Base-by-base conservation (phyloP, 2,329 filamentous ascomycete genomes). In the Fusarium pseudoanthophilum region DNA sequence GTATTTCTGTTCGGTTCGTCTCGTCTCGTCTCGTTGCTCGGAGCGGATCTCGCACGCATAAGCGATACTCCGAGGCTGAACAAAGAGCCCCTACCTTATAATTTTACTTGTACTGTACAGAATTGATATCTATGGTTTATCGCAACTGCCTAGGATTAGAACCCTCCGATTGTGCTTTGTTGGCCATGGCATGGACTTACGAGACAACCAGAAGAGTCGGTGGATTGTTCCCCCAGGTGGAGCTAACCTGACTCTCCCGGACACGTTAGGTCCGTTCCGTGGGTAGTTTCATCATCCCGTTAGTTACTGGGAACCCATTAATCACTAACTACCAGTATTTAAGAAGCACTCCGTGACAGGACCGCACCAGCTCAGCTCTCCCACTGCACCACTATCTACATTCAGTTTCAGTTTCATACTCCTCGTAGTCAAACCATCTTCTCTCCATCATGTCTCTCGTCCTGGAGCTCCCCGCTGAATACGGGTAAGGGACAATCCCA, bases 401-500 rank as follows among this genome's bases (percentile, higher is more conserved):
- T 16, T 57, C 39, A 39, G 32, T 26, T 16, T 57, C 39, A 39
- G 32, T 26, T 26, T 56, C 46, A n/a, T 51, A 34, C 15, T 40
- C 16, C 28, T 48, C 34, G 11, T 34, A 56, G 16, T 18, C 48
- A 58, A 64, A 56, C 36, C 45, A 63, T 26, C 62, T 34, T 34
- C 32, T 24, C 62, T 34, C 34, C 75, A 85, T 72, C 48, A 87
- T 87, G 86, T 75, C 84, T 76, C 74, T 84, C 61, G 74, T 80
- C 46, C 76, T 88, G 37, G 79, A 84, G 57, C 72, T 89, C 65
- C 85, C 87, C 28, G 79, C 80, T 71, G 83, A 88, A 72, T 89
- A 88, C 78, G 84, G 85, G 87, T 88, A 83, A 80, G 84, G 76
- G 13, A 42, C 39, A 61, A 30, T 26, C 21, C 37, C 20, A 18